Evolutionary conservation across 305 asterid species (phyloP).

Genomic region (Solanum hybrid): DNA sequence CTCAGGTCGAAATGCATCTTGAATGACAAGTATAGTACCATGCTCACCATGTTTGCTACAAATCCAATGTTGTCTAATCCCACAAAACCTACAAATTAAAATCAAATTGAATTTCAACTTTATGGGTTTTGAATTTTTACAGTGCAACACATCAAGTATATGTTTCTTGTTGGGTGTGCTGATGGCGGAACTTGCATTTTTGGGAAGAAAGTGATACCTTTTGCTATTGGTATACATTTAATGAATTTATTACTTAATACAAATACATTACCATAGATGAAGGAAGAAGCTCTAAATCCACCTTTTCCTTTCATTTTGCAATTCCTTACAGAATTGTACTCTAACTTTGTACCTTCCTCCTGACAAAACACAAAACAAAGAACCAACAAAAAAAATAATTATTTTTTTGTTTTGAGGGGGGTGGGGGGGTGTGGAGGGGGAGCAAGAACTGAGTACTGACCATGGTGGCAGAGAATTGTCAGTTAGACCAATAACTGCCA

Average conservation of each 20-base stretch:
- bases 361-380: constrained; percentile 1
- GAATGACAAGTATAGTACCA: constrained; percentile 55
- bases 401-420: not conserved
- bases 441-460: not conserved
- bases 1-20: constrained; percentile 58
- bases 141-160: no score
- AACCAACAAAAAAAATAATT: not conserved
- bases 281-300: constrained; percentile 39
- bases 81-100: constrained; percentile 28
- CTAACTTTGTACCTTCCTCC: constrained; percentile 36
- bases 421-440: not conserved
- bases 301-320: constrained; percentile 28
- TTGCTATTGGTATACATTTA: not conserved
- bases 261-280: constrained; percentile 32
- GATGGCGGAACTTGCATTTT: not conserved
- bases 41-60: constrained; percentile 73
- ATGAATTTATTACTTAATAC: not conserved
- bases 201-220: not conserved
- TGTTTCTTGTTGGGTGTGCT: not conserved
- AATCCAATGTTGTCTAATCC: constrained; percentile 65
- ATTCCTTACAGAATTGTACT: constrained; percentile 6
- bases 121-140: not conserved
- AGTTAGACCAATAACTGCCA: not conserved
- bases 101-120: not conserved
- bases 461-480: not conserved